phyloP scores from a whole-genome alignment of 768 basidiomycete species.

The Suillus hirtellus region DNA sequence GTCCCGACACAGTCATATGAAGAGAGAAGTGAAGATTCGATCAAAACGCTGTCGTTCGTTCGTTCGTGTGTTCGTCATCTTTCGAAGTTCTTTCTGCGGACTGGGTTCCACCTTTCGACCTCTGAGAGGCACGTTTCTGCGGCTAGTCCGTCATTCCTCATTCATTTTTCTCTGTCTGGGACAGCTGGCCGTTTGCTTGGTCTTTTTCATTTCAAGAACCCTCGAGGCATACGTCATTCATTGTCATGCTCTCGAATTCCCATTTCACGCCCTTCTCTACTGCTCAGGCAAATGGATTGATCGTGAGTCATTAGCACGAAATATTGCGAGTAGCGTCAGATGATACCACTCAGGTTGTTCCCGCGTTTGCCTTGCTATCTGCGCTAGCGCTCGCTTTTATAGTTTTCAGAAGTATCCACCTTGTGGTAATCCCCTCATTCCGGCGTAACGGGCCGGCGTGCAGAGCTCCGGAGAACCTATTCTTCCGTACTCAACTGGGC shows the following conservation, averaged over 20 bases:
- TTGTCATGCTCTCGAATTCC: constrained; percentile 11
- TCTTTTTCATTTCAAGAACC: constrained; percentile 3
- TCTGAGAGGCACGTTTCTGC: constrained; percentile 31
- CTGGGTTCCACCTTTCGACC: constrained; percentile 33
- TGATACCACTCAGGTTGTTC: constrained; percentile 38
- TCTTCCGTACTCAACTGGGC: constrained; percentile 74
- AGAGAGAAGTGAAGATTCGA: background rate
- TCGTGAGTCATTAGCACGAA: constrained; percentile 20
- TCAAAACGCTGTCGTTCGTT: constrained; percentile 18
- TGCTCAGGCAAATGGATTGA: constrained; percentile 16
- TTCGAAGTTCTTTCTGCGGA: constrained; percentile 29
- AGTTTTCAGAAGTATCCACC: constrained; percentile 46
- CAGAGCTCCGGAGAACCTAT: constrained; percentile 48
- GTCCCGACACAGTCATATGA: constrained; percentile 11
- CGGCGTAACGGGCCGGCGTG: constrained; percentile 27
- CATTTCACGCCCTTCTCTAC: constrained; percentile 16
- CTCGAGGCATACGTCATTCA: constrained; percentile 9
- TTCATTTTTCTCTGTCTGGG: constrained; percentile 16
- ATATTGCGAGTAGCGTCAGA: background rate
- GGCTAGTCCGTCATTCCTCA: constrained; percentile 24
- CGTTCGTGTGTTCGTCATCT: constrained; percentile 20
- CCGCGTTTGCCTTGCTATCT: constrained; percentile 55
- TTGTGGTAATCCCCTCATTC: constrained; percentile 40
- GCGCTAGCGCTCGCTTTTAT: constrained; percentile 53
- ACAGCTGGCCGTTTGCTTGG: constrained; percentile 13